Evolutionary conservation across 768 basidiomycete species (phyloP).

Genomic region (Serpula lacrymans): DNA sequence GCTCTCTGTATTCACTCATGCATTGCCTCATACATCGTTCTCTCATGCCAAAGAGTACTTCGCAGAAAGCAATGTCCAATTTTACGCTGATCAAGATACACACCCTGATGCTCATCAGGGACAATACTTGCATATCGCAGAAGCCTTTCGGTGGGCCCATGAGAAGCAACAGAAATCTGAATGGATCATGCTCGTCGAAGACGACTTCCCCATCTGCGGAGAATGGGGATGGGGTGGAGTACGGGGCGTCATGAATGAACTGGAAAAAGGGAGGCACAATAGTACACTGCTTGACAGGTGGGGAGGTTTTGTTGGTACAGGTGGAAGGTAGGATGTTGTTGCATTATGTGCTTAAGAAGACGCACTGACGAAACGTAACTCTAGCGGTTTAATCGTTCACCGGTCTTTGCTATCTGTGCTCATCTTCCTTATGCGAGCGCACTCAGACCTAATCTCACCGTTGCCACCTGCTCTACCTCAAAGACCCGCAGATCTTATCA

Average conservation of each 20-base stretch:
- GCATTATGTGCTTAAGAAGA: constrained; percentile 3
- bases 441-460: constrained; percentile 25
- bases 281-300: constrained; percentile 15
- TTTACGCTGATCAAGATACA: constrained; percentile 27
- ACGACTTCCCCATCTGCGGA: constrained; percentile 42
- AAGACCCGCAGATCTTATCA: constrained; percentile 36
- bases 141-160: constrained; percentile 36
- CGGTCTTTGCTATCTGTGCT: constrained; percentile 32
- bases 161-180: constrained; percentile 24
- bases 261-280: constrained; percentile 20
- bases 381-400: constrained; percentile 41
- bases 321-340: constrained; percentile 32
- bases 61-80: constrained; percentile 17
- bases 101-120: constrained; percentile 20
- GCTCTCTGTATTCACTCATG: constrained; percentile 40
- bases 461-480: constrained; percentile 24
- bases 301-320: constrained; percentile 40
- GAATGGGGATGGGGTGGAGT: constrained; percentile 33
- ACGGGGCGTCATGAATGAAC: constrained; percentile 26
- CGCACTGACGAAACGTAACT: background rate
- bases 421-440: constrained; percentile 24
- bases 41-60: constrained; percentile 21
- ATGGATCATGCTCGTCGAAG: constrained; percentile 43
- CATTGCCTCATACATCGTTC: constrained; percentile 29
- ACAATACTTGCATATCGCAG: constrained; percentile 39